Evolutionary conservation across 108 stramenopile species (phyloP), one percentile per base, ranked within the genome.

Genomic region (Skeletonema costatum): DNA sequence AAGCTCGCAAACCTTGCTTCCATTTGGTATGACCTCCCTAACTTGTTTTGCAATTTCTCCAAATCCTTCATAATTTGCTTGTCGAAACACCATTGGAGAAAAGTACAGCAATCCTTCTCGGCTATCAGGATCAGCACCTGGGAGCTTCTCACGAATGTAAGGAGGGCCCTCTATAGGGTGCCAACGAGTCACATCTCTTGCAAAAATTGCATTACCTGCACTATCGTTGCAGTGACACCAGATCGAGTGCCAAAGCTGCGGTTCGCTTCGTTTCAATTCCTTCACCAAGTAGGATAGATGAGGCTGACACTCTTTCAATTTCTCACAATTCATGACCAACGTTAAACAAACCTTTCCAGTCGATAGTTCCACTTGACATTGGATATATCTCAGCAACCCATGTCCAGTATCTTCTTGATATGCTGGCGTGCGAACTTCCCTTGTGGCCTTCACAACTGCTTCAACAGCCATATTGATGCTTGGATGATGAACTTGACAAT

Each of bases 401-500:
- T 81, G 72, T n/a, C 82, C 69, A 4, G 76, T 84, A 31, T 87
- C 75, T 61, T 92, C 86, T 14, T 68, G 53, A 62, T 91, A 96
- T 1, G 93, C 82, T 1, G 87, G 67, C 21, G 90, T 95, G n/a
- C 92, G 88, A 5, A 81, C 86, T 56, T 79, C 86, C 39, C 21
- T 58, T 0, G 90, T 88, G 0, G 92, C 94, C 58, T 83, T 17
- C 30, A 76, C 81, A 61, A 96, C 35, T 4, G 72, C 64, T 32
- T 82, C 73, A 5, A 93, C 77, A 1, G 94, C 94, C 21, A 65
- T 78, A 71, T 99, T 98, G 75, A 99, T 94, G 31, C 87, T 82
- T 5, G 97, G 97, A 82, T 99, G 98, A 86, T 99, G 98, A 32
- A 98, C 98, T 59, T 62, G 53, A 82, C 97, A 99, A 32, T 92